Base-by-base conservation (phyloP, 2,329 filamentous ascomycete genomes). In the Colletotrichum navitas region DNA sequence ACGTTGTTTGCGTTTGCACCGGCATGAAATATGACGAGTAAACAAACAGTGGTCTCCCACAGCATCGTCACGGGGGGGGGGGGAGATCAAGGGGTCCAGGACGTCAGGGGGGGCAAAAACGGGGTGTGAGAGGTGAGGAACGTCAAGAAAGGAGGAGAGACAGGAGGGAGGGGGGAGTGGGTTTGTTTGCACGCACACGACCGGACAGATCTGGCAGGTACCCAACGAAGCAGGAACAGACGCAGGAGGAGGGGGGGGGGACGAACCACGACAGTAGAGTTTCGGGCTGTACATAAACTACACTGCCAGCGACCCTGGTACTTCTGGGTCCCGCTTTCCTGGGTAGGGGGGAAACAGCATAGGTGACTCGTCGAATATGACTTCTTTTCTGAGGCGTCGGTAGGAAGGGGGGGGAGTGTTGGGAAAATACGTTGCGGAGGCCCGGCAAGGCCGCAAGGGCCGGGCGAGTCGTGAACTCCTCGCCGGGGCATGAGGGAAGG, bases 361-460 rank as follows among this genome's bases (percentile, higher is more conserved):
- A 68, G 39, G 68, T 64, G 68, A 71, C 68, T 36, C 52, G 59
- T 71, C 68, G 60, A 36, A 71, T 71, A 47, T 71, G 65, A 68
- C 36, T 39, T 51, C 29, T 36, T 34, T 52, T 18, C 18, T 14
- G 6, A n/a, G 14, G 12, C 43, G 43, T 11, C 11, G 3, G 14
- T 32, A 26, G 5, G 6, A 45, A 7, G 7, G 43, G 34, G 39
- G 64, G 49, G 47, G 56, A n/a, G 39, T 61, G 67, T 49, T n/a
- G 43, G 26, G 7, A 18, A 49, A 0, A 3, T 29, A 51, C 24
- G 32, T 18, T 14, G 5, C 41, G 41, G 49, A 45, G 43, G 43
- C 43, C 43, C 43, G 43, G 43, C 43, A 45, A 43, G 7, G 21
- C n/a, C 47, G 26, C 61, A 59, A 39, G 54, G 18, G n/a, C 54